Evolutionary conservation across 345 rosid species (phyloP).

Genomic region (Pugionium cornutum): DNA sequence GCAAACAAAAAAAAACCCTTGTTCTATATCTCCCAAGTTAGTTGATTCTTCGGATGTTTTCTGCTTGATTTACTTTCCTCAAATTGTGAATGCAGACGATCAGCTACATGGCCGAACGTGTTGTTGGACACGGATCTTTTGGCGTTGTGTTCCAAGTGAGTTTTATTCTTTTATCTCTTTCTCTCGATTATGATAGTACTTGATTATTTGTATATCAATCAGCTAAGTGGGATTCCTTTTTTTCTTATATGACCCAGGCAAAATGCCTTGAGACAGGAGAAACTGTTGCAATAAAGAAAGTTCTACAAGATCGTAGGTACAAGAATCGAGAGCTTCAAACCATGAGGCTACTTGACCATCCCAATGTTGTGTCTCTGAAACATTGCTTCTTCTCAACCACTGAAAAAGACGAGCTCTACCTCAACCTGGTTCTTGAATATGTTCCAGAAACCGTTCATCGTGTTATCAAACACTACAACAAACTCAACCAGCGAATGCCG

Average conservation of each 20-base stretch:
- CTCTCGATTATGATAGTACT: not conserved
- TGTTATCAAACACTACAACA: conserved; percentile 87
- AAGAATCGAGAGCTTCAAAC: conserved; percentile 98
- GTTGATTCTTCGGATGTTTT: not conserved
- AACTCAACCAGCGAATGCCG: conserved; percentile 91
- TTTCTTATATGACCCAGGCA: conserved; percentile 51
- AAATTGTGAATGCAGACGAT: conserved; percentile 61
- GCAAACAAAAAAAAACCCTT: not conserved
- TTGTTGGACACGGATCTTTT: conserved; percentile 95
- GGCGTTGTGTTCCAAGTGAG: conserved; percentile 97
- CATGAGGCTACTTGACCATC: conserved; percentile 97
- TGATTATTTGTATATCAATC: not conserved
- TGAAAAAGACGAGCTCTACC: conserved; percentile 93
- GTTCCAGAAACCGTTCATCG: conserved; percentile 96
- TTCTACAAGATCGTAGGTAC: conserved; percentile 92
- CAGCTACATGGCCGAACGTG: conserved; percentile 99
- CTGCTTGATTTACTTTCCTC: not conserved
- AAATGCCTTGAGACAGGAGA: conserved; percentile 96
- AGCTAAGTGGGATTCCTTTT: not conserved
- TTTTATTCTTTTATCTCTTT: not conserved
- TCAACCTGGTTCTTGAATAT: conserved; percentile 93
- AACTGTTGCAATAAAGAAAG: conserved; percentile 97
- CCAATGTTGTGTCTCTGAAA: conserved; percentile 81
- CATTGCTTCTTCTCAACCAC: conserved; percentile 99
- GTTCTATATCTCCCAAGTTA: not conserved